Evolutionary conservation across 306 rosid genomes (phyloP).

Genomic region (Pterocarpus macrocarpus): DNA sequence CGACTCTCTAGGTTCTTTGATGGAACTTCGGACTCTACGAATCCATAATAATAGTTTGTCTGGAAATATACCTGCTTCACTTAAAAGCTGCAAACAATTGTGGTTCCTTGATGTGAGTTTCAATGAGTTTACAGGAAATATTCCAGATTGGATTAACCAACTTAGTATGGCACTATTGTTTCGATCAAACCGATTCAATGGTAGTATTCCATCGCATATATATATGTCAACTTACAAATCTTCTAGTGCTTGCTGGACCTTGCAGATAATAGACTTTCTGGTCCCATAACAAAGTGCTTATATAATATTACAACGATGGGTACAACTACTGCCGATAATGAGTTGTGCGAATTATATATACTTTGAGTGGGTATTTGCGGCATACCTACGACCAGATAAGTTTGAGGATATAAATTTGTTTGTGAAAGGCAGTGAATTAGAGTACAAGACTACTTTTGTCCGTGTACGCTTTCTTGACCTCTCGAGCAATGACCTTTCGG

Average conservation of each 20-base stretch:
- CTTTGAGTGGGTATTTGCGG: not conserved
- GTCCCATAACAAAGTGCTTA: constrained; percentile 38
- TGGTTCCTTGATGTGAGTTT: not conserved
- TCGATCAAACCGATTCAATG: not conserved
- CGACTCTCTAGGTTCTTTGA: constrained; percentile 39
- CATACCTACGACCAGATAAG: not conserved
- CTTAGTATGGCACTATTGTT: not conserved
- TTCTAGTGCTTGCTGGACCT: constrained; percentile 43
- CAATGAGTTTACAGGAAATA: constrained; percentile 38
- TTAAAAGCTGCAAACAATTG: not conserved
- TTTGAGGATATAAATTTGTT: not conserved
- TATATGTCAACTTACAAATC: not conserved
- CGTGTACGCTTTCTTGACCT: constrained; percentile 3
- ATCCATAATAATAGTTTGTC: constrained; percentile 36
- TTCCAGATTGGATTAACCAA: constrained; percentile 36
- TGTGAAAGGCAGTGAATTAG: not conserved
- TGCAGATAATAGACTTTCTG: constrained; percentile 24
- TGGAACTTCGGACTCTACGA: constrained; percentile 18
- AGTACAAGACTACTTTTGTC: not conserved
- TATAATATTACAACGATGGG: not conserved
- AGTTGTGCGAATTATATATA: not conserved
- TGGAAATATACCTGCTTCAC: constrained; percentile 40
- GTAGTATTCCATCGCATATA: not conserved
- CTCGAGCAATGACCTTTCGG: constrained; percentile 12
- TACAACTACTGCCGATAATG: too few species aligned